Conservation (phyloP, 768 basidiomycete species). For the Suillus subaureus region DNA sequence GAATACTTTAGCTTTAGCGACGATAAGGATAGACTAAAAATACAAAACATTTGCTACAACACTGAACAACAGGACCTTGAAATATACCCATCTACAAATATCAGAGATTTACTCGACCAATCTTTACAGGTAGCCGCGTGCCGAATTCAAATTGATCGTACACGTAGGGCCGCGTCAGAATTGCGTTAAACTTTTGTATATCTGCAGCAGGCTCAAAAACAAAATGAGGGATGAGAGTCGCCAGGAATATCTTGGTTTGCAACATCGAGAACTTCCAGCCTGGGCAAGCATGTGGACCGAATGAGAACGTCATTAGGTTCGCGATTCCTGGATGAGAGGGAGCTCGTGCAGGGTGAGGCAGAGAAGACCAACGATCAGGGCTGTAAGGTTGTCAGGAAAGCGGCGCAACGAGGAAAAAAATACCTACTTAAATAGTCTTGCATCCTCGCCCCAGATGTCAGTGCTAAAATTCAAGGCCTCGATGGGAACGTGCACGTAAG, state of each 20-base stretch:
- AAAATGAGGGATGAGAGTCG: constrained; percentile 46
- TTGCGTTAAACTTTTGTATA: constrained; percentile 50
- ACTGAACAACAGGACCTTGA: neutral
- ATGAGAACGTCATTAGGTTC: constrained; percentile 56
- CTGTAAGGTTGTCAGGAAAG: constrained; percentile 27
- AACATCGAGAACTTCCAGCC: constrained; percentile 50
- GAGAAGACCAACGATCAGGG: constrained; percentile 54
- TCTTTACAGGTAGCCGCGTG: constrained; percentile 42
- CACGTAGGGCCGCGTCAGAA: constrained; percentile 53
- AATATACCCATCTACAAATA: neutral
- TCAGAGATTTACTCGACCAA: constrained; percentile 22
- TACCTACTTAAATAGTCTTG: constrained; percentile 54
- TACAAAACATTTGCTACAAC: neutral
- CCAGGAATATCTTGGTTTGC: constrained; percentile 55
- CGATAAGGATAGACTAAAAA: constrained; percentile 9
- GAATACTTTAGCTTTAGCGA: neutral
- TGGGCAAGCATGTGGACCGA: constrained; percentile 52
- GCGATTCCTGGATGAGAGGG: constrained; percentile 48
- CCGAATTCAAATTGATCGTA: constrained; percentile 42
- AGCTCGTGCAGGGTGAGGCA: constrained; percentile 38
- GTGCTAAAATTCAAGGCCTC: constrained; percentile 55
- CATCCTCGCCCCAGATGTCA: constrained; percentile 59
- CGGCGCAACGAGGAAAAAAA: neutral
- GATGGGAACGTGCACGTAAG: constrained; percentile 58
- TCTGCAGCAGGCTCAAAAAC: constrained; percentile 45